Base-by-base conservation (phyloP, 257 asterid species). In the Solanum paucissectum region DNA sequence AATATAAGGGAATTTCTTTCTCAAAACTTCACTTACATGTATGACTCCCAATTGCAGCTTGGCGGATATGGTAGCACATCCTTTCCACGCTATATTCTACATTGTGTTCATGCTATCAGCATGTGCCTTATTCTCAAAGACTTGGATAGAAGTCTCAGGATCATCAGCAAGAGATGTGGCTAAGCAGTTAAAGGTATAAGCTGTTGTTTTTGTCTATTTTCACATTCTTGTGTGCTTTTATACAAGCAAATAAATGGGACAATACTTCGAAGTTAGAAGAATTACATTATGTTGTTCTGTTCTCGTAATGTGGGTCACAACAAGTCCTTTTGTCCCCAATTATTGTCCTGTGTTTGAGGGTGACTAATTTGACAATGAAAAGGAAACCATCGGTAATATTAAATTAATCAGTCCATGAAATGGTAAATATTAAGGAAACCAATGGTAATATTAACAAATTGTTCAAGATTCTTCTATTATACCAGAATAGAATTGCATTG, bases 81-180 rank as follows among this genome's bases (percentile, higher is more conserved):
- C 98, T 34, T 95, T 95, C 92, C 98, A 95, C 87, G 98, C 98
- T 87, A 86, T 95, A 23, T 95, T 95, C 82, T 95, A 95, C 84
- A 93, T 95, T 5, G 94, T 95, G 83, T 95, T 95, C 86, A 95
- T 95, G 98, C 92, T 95, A 81, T 93, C 98, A 74, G 98, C 98
- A 9, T 95, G 98, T 90, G 98, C 98, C 14, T 86, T 95, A 69
- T 95, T 95, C 92, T 95, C 98, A 55, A 95, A 95, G 86, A 95
- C 98, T 7, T 95, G 98, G 98, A 95, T 95, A 82, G 98, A 95
- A 92, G 98, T 95, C 76, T 95, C 98, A 12, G 98, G 98, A 81
- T 95, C 98, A 32, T 95, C 98, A 14, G 98, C 98, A 38, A 93
- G 91, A 87, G 98, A 95, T 52, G 98, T 95, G 66, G 98, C 98